Evolutionary conservation across 129 eudicot species (phyloP), one percentile per base, ranked within the genome.

Genomic region (Centrapalus pauciflorus): DNA sequence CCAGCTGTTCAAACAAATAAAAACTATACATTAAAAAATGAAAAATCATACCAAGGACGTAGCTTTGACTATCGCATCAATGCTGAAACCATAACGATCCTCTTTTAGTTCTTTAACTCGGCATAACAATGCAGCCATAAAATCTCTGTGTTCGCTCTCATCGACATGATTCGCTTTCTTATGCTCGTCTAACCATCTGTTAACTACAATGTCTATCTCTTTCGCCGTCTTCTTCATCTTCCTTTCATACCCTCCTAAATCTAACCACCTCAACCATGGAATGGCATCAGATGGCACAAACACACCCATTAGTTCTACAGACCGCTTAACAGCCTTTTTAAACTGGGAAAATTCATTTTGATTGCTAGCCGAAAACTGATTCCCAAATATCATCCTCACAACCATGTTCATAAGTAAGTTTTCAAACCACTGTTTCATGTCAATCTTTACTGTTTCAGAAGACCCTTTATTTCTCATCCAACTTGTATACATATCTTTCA

Each of bases 211-310:
- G 37, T 73, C 77, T 3, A 62, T 4, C 11, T 51, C 64, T 27
- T 30, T 51, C 3, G 55, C 71, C 0, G 11, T 62, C 34, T 16
- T 51, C 25, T 37, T 73, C 77, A 73, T 73, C 20, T 51, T 35
- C 61, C 51, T 73, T 33, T 37, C 71, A 7, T 64, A 73, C 46
- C 77, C 64, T 37, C 77, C 77, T 38, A 63, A 48, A 63, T 73
- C 77, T n/a, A 63, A 41, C 70, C 70, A 73, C 55, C 70, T 63
- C 20, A 72, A 14, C 1, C 30, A 16, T 3, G 70, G 70, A 35
- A 72, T 23, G 1, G 13, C 51, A 71, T 71, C 76, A 0, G 76
- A 71, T 32, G 76, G 69, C 35, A 71, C 77, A 62, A 61, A 62
- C 21, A 34, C 64, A 24, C 54, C 61, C 5, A 52, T 2, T 14